Evolutionary conservation across 345 rosid genomes (phyloP), one percentile per base, ranked within the genome.

Genomic region (Populus simonii): DNA sequence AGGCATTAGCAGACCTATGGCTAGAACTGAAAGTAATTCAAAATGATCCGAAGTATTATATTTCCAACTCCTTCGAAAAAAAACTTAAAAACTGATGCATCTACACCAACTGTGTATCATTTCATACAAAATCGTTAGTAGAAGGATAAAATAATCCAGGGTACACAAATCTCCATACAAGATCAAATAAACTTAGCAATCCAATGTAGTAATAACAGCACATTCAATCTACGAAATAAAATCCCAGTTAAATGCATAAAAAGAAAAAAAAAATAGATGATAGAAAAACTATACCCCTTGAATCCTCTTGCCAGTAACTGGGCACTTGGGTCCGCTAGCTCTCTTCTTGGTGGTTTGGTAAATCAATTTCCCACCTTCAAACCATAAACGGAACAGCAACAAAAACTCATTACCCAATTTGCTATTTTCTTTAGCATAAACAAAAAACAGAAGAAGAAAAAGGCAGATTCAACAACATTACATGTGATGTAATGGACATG

Each of bases 221-320:
- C 6, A 33, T 35, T 29, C 23, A 36, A 17, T 31, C 0, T 45
- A 36, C 0, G 0, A 36, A 36, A 36, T 7, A 31, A 8, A 2
- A 31, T 67, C 23, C 23, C 70, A 31, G 23, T 17, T 7, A 20
- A 12, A 67, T 67, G 41, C 27, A 33, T 7, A 67, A 20, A 7
- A 0, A n/a, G n/a, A n/a, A 5, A 2, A 13, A 4, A 0, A 22
- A 10, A 0, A 23, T 4, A 65, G 3, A 5, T 12, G 11, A 47
- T 0, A 9, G 0, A 36, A 38, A 7, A 36, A 20, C 11, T 38
- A 69, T 75, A 82, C 85, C 77, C 85, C 85, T 79, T 82, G 85
- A 27, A 82, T 82, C 76, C 82, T 82, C 82, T 82, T 82, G 15
- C 82, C 82, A 55, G 85, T 82, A 27, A 82, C 80, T 36, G 85